phyloP scores from a whole-genome alignment of 2,329 filamentous ascomycete species.

The Penicillium sp. region DNA sequence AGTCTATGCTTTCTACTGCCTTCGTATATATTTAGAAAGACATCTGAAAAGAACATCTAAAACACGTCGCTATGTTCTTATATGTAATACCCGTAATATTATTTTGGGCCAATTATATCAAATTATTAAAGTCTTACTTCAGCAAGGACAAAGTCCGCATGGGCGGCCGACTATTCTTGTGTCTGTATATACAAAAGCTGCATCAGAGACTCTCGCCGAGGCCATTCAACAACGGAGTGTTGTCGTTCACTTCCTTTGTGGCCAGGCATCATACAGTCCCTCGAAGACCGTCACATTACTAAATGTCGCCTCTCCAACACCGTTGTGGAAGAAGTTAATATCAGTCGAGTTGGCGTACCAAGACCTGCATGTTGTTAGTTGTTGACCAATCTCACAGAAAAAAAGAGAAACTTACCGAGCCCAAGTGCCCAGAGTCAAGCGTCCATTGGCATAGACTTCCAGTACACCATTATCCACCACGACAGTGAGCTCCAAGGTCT shows the following conservation, averaged over 20 bases:
- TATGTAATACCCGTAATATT: too few species aligned
- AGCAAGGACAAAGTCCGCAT: not conserved
- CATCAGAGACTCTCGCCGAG: too few species aligned
- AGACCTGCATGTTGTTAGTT: conserved; percentile 8
- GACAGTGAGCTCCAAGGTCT: conserved; percentile 21
- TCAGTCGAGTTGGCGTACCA: conserved; percentile 23
- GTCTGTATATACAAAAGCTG: not conserved
- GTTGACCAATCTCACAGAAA: not conserved
- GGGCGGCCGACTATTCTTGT: too few species aligned
- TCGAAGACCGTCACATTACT: conserved; percentile 16
- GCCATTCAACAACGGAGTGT: not conserved
- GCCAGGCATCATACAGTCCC: conserved; percentile 24
- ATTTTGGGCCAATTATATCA: not conserved
- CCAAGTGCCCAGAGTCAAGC: conserved; percentile 23
- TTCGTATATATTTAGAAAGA: not conserved
- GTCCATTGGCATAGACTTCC: conserved; percentile 24
- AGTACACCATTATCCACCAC: conserved; percentile 20
- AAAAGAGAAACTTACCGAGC: conserved; percentile 12
- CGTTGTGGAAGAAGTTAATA: conserved; percentile 22
- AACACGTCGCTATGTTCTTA: not conserved
- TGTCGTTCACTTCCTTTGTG: conserved; percentile 3
- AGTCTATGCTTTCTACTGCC: too few species aligned
- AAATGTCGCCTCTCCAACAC: conserved; percentile 17
- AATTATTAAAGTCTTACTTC: not conserved
- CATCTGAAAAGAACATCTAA: not conserved